These are phyloP conservation scores for Termitomyces sp. DNA, from an alignment of 768 basidiomycete species.

Conservation along the genomic window DNA sequence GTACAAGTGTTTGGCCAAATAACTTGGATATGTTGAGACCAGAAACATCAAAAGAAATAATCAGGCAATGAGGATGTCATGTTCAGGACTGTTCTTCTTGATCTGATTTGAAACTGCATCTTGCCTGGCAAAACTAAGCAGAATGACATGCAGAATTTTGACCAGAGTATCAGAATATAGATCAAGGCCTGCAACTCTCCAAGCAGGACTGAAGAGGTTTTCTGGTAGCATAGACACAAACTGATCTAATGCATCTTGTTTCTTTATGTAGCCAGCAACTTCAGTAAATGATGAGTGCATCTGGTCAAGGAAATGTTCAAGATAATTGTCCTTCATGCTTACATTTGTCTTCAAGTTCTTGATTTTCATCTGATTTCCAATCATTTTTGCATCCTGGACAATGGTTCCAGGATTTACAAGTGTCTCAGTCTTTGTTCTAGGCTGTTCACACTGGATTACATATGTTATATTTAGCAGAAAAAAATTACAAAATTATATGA, in stretches of 20 bases:
- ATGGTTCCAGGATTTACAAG: background rate
- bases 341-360: background rate
- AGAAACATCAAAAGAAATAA: conserved; percentile 25
- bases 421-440: background rate
- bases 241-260: background rate
- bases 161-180: conserved; percentile 39
- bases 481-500: background rate
- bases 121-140: conserved; percentile 41
- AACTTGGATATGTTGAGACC: background rate
- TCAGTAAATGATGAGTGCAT: background rate
- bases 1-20: conserved; percentile 28
- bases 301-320: conserved; percentile 2
- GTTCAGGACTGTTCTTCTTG: conserved; percentile 18
- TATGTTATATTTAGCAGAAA: background rate
- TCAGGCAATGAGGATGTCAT: conserved; percentile 20
- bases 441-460: background rate
- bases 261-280: background rate
- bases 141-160: conserved; percentile 39
- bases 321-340: conserved; percentile 4
- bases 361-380: background rate
- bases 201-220: background rate
- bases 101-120: conserved; percentile 26
- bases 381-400: background rate
- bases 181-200: conserved; percentile 21
- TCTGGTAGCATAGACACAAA: background rate